These are phyloP conservation scores for Pittosporum tobira DNA, from an alignment of 129 eudicot genomes.

Conservation along the genomic window DNA sequence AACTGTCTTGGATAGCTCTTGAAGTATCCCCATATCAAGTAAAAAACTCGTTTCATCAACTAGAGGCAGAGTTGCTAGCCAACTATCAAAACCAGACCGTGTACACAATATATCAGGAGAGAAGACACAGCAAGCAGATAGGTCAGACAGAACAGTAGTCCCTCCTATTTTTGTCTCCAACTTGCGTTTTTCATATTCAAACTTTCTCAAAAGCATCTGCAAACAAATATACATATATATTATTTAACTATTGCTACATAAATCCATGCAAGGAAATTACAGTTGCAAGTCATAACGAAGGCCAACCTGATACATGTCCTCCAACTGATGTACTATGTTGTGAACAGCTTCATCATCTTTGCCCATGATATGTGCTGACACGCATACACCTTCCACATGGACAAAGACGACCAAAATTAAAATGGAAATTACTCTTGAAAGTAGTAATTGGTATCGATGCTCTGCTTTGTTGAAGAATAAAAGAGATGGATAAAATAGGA, in stretches of 20 bases:
- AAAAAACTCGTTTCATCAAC: constrained; percentile 50
- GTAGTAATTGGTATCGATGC: not conserved
- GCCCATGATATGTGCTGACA: constrained; percentile 44
- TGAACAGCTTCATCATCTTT: constrained; percentile 27
- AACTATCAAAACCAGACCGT: constrained; percentile 43
- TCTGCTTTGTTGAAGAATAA: not conserved
- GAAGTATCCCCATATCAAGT: constrained; percentile 63
- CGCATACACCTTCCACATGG: constrained; percentile 54
- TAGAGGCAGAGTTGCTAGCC: constrained; percentile 56
- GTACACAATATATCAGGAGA: constrained; percentile 34
- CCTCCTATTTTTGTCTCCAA: constrained; percentile 21
- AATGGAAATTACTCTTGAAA: not conserved
- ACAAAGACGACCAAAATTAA: constrained; percentile 9
- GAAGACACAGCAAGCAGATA: constrained; percentile 50
- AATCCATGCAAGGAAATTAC: not conserved
- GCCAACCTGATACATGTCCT: constrained; percentile 69
- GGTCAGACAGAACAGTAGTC: constrained; percentile 18
- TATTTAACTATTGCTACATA: not conserved
- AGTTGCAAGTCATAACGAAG: constrained; percentile 1
- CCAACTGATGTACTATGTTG: constrained; percentile 40
- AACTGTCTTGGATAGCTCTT: constrained; percentile 39
- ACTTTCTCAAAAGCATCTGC: constrained; percentile 52
- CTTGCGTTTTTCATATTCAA: constrained; percentile 43
- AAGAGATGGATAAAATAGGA: not conserved
- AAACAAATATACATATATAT: constrained; percentile 2